phyloP scores from a whole-genome alignment of 1,284 basidiomycete genomes.

The Retiboletus fuscus region DNA sequence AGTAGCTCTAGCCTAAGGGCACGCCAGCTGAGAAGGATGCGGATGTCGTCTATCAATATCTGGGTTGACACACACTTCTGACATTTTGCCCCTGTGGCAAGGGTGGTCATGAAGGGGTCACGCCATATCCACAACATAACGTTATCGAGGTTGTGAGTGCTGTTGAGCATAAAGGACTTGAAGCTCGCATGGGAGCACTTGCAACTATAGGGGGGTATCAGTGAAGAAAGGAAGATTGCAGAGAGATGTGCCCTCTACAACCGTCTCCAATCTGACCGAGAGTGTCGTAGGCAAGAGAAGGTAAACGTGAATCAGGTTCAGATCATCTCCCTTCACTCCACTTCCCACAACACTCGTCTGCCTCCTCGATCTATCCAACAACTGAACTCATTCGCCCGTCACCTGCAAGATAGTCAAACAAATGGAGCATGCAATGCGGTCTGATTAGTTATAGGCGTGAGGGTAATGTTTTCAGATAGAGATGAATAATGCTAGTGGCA shows the following conservation, averaged over 20 bases:
- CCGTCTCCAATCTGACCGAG: slow-evolving; percentile 57
- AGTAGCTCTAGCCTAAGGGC: slow-evolving; percentile 64
- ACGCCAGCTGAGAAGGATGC: slow-evolving; percentile 60
- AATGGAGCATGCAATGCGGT: slow-evolving; percentile 47
- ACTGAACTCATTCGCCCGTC: too few species aligned
- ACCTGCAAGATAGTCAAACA: slow-evolving; percentile 42
- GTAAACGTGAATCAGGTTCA: slow-evolving; percentile 57
- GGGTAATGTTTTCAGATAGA: too few species aligned
- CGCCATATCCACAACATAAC: slow-evolving; percentile 75
- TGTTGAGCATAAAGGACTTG: slow-evolving; percentile 63
- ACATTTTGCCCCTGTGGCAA: slow-evolving; percentile 53
- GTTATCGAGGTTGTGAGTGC: slow-evolving; percentile 61
- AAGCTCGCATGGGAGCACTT: slow-evolving; percentile 55
- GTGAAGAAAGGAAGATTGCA: slow-evolving; percentile 58
- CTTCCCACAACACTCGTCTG: too few species aligned
- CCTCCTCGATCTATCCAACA: too few species aligned
- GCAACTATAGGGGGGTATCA: slow-evolving; percentile 34
- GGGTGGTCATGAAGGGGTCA: slow-evolving; percentile 68
- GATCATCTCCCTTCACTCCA: too few species aligned
- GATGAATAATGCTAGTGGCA: too few species aligned
- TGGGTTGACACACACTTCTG: slow-evolving; percentile 55
- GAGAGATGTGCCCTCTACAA: slow-evolving; percentile 59
- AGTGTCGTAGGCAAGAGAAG: slow-evolving; percentile 61
- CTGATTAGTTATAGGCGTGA: slow-evolving; percentile 36
- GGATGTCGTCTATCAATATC: slow-evolving; percentile 71